Conservation (phyloP, 1,139 yeast genomes). For the Meyerozyma carpophila region DNA sequence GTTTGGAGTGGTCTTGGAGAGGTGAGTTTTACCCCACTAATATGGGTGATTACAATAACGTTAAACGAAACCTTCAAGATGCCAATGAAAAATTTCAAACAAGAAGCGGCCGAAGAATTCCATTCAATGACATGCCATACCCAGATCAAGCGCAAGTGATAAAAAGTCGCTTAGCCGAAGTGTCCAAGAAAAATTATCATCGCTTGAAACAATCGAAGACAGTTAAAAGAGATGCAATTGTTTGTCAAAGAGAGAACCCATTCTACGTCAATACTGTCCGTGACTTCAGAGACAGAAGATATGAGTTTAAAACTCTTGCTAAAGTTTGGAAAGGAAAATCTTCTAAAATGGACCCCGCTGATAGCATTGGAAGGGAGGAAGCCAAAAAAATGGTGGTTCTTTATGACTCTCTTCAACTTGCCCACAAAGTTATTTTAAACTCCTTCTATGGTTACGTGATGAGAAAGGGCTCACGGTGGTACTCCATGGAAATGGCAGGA, state of each 20-base stretch:
- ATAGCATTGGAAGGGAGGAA: slow-evolving; percentile 64
- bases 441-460: slow-evolving; percentile 98
- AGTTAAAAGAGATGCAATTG: slow-evolving; percentile 85
- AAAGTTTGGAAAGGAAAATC: slow-evolving; percentile 91
- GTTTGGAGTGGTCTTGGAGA: slow-evolving; percentile 97
- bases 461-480: slow-evolving; percentile 99
- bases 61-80: slow-evolving; percentile 67
- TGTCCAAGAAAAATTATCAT: slow-evolving; percentile 80
- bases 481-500: slow-evolving; percentile 99
- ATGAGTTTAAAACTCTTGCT: slow-evolving; percentile 90
- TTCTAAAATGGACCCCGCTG: slow-evolving; percentile 45
- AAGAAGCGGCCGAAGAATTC: slow-evolving; percentile 48
- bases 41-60: slow-evolving; percentile 87
- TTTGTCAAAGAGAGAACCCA: slow-evolving; percentile 97
- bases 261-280: slow-evolving; percentile 94
- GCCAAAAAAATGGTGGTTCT: slow-evolving; percentile 91
- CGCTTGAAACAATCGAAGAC: slow-evolving; percentile 78
- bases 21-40: slow-evolving; percentile 93
- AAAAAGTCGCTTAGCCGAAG: slow-evolving; percentile 78
- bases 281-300: slow-evolving; percentile 91
- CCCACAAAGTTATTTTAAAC: slow-evolving; percentile 93
- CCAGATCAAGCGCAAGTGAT: slow-evolving; percentile 73
- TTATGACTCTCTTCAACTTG: slow-evolving; percentile 92
- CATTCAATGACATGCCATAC: slow-evolving; percentile 71
- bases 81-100: slow-evolving; percentile 66